Evolutionary conservation across 345 rosid species (phyloP), one percentile per base, ranked within the genome.

Genomic region (Leavenworthia alabamica): DNA sequence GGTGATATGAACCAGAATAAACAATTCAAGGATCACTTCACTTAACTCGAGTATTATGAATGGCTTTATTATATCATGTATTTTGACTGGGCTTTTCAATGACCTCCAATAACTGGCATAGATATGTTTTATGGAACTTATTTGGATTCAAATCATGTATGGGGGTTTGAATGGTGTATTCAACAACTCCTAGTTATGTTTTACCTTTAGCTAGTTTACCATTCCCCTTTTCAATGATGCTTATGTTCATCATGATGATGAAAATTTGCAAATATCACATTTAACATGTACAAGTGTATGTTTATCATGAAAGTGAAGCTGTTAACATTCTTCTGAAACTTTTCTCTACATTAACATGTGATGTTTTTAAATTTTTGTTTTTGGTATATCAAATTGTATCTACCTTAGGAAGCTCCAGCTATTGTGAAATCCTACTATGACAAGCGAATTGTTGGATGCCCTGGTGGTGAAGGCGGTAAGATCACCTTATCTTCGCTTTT

Each of bases 381-480:
- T 17, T 52, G 4, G 22, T 11, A n/a, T 37, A 33, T 32, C 50
- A 61, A 19, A 45, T 24, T 29, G 26, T 9, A 17, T 35, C 16
- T 56, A 24, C 39, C 9, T 36, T 26, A 83, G 86, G 81, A 78
- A 74, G 64, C 73, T 29, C 86, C 84, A 3, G 84, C 83, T 41
- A 41, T 83, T 26, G 70, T 83, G 7, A 76, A 79, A 60, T 81
- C 86, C 14, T 73, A 73, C 58, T 74, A 70, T 19, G 84, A 79
- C 67, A 81, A 73, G 79, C 76, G 86, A 70, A 78, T 83, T 64
- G 81, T 79, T 42, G 86, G 89, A 62, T 78, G 86, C 41, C 86
- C 89, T 33, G 89, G 89, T 37, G 86, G 75, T 51, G 83, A 79
- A 72, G 89, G 82, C 69, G 86, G 89, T 74, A 57, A 50, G 78